phyloP scores from a whole-genome alignment of 1,139 yeast species.

The Suhomyces maxii region DNA sequence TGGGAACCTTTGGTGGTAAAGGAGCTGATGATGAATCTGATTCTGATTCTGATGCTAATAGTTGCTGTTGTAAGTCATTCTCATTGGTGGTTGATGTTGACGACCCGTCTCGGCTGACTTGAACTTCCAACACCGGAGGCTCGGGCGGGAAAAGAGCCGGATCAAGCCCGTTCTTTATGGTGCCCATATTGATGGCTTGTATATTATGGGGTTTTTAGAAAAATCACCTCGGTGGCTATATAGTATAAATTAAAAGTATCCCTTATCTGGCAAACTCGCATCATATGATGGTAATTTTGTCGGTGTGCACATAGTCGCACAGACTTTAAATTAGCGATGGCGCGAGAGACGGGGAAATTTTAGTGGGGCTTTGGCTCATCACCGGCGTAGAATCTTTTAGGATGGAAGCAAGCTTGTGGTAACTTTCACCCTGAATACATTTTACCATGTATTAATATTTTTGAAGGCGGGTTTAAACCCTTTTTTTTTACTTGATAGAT shows the following conservation, averaged over 20 bases:
- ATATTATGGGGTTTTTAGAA: too few relatives aligned
- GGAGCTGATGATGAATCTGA: not conserved
- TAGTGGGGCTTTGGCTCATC: not conserved
- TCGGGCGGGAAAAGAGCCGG: not conserved
- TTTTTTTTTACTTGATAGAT: too few relatives aligned
- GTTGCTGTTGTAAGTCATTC: not conserved
- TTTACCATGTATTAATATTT: too few relatives aligned
- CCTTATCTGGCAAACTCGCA: too few relatives aligned
- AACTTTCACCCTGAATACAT: too few relatives aligned
- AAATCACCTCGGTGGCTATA: too few relatives aligned
- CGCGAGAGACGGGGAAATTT: not conserved
- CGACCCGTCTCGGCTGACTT: not conserved
- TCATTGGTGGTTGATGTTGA: not conserved
- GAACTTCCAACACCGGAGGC: not conserved
- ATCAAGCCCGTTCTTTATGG: not conserved
- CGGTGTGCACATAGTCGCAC: not conserved
- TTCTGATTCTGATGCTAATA: too few relatives aligned
- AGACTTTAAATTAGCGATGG: not conserved
- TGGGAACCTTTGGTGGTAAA: not conserved
- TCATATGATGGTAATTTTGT: not conserved
- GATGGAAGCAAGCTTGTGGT: too few relatives aligned
- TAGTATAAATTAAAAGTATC: too few relatives aligned
- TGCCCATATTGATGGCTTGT: not conserved
- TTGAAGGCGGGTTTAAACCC: too few relatives aligned
- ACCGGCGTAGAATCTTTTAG: too few relatives aligned